Evolutionary conservation across 2,329 filamentous ascomycete species (phyloP).

Genomic region (Aaosphaeria arxii): DNA sequence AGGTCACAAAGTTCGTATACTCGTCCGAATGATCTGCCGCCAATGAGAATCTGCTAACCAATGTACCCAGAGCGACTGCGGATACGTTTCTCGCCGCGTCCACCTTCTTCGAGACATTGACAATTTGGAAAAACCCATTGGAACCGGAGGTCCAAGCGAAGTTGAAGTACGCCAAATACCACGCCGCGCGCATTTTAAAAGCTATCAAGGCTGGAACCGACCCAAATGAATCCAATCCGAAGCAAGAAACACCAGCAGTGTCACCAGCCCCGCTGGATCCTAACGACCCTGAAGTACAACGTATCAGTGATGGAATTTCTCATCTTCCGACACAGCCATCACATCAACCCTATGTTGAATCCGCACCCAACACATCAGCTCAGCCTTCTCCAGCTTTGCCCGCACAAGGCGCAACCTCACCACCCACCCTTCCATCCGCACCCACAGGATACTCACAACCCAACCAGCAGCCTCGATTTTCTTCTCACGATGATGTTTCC

Average conservation of each 20-base stretch:
- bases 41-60: neutral
- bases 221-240: constrained; percentile 87
- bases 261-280: constrained; percentile 53
- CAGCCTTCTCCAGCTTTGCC: constrained; percentile 41
- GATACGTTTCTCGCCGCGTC: constrained; percentile 91
- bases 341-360: constrained; percentile 57
- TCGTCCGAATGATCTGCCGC: neutral
- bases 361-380: constrained; percentile 55
- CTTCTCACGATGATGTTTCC: constrained; percentile 52
- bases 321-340: constrained; percentile 15
- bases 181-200: constrained; percentile 84
- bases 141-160: constrained; percentile 78
- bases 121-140: constrained; percentile 71
- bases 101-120: constrained; percentile 85
- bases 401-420: constrained; percentile 46
- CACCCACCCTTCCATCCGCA: constrained; percentile 25
- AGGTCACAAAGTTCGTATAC: constrained; percentile 63
- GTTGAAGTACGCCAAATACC: constrained; percentile 96
- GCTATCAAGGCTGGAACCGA: constrained; percentile 88
- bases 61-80: constrained; percentile 59
- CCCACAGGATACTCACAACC: constrained; percentile 28
- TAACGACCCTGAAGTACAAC: constrained; percentile 63
- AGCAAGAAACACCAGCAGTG: constrained; percentile 47
- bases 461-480: constrained; percentile 3
- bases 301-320: constrained; percentile 42